Conservation (phyloP, 176 grass and related monocot genomes). For the Eremochloa ophiuroides region DNA sequence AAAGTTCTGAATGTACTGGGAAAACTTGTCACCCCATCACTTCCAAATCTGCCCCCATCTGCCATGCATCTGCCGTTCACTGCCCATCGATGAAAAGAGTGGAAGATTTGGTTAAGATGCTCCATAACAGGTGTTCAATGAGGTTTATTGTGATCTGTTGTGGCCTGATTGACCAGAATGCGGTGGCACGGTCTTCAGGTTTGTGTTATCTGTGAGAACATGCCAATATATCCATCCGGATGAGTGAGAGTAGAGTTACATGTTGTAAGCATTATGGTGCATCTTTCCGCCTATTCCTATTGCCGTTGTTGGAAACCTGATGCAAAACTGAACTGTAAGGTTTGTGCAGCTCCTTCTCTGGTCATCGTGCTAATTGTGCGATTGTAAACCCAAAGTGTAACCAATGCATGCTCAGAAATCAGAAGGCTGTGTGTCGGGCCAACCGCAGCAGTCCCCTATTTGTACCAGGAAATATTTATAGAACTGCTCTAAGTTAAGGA, state of each 20-base stretch:
- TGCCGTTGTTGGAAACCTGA: not conserved
- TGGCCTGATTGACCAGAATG: slow-evolving; percentile 6
- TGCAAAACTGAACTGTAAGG: slow-evolving; percentile 4
- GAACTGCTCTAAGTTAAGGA: not conserved
- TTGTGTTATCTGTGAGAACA: slow-evolving; percentile 5
- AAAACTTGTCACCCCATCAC: slow-evolving; percentile 25
- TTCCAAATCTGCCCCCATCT: slow-evolving; percentile 37
- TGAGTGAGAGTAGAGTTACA: slow-evolving; percentile 8
- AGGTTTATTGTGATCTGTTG: slow-evolving; percentile 20
- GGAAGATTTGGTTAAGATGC: not conserved
- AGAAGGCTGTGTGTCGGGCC: not conserved
- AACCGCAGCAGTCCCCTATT: not conserved
- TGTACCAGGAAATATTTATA: not conserved
- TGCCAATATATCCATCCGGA: not conserved
- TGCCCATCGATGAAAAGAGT: slow-evolving; percentile 28
- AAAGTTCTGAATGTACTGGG: slow-evolving; percentile 81
- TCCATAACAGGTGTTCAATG: not conserved
- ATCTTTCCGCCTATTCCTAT: not conserved
- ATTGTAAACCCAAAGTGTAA: not conserved
- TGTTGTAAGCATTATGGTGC: not conserved
- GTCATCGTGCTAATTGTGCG: not conserved
- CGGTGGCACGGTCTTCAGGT: not conserved
- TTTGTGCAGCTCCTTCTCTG: not conserved
- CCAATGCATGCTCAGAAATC: not conserved
- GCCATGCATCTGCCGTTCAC: slow-evolving; percentile 23